These are phyloP conservation scores for Naganishia vishniacii DNA, from an alignment of 768 basidiomycete genomes.

Conservation along the genomic window DNA sequence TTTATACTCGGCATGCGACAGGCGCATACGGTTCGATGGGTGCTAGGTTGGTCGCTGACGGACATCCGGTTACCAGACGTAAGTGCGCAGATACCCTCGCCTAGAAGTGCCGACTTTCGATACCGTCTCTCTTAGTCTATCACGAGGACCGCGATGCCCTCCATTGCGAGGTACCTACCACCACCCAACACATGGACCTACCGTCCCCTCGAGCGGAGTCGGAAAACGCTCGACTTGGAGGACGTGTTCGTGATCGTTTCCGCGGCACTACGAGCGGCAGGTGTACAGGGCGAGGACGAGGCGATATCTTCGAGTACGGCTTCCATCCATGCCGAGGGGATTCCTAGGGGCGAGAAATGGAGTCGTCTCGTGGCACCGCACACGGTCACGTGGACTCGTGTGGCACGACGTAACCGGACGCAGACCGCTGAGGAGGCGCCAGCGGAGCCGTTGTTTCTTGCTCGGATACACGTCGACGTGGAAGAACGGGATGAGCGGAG, in stretches of 20 bases:
- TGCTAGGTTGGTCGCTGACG: constrained; percentile 75
- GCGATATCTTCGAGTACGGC: not conserved
- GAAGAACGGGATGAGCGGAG: not conserved
- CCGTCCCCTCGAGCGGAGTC: constrained; percentile 11
- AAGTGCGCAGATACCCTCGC: constrained; percentile 41
- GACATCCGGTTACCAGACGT: constrained; percentile 70
- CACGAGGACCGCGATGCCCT: constrained; percentile 10
- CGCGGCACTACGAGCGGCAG: constrained; percentile 16
- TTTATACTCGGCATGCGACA: constrained; percentile 76
- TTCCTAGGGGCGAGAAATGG: too few species aligned
- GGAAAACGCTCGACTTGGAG: constrained; percentile 1
- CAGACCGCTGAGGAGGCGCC: not conserved
- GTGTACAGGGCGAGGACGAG: constrained; percentile 22
- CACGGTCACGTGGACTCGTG: constrained; percentile 38
- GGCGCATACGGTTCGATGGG: constrained; percentile 88
- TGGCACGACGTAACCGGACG: constrained; percentile 4
- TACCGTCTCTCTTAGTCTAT: not conserved
- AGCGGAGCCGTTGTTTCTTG: constrained; percentile 18
- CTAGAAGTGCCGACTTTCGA: not conserved
- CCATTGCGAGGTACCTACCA: constrained; percentile 28
- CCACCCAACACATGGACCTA: constrained; percentile 33
- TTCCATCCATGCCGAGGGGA: too few species aligned
- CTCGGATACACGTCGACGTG: constrained; percentile 5
- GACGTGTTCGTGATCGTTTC: constrained; percentile 21
- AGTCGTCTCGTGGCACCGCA: constrained; percentile 25